A percentile compares a stretch with the other conserved stretches of the same genome.
phyloP scores from a whole-genome alignment of 768 basidiomycete species.

The Dentipellis sp. region DNA sequence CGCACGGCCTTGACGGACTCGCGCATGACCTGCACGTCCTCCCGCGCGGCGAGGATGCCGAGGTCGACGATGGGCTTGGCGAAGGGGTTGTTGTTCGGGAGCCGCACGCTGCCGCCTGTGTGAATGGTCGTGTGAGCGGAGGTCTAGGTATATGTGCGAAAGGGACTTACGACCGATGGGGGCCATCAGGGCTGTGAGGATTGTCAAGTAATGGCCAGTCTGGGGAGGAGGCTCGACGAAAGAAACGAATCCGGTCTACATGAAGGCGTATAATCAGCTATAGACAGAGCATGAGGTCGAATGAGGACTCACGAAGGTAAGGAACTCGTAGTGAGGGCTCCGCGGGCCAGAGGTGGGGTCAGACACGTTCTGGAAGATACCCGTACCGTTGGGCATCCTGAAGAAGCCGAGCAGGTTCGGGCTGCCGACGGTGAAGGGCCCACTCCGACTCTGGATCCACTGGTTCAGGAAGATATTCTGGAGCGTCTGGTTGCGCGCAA shows the following conservation, averaged over 20 bases:
- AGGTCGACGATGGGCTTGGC: slow-evolving; percentile 19
- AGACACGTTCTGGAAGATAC: slow-evolving; percentile 1
- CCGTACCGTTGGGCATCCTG: slow-evolving; percentile 5
- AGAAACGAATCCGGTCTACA: slow-evolving; percentile 4
- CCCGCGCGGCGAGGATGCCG: slow-evolving; percentile 1
- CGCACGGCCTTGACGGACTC: slow-evolving; percentile 4
- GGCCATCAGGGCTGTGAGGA: slow-evolving; percentile 9
- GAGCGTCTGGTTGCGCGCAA: slow-evolving; percentile 5
- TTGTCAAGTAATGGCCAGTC: slow-evolving; percentile 15
- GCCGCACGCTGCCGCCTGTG: slow-evolving; percentile 19
- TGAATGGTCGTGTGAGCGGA: background rate
- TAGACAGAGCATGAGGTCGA: background rate
- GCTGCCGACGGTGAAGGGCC: slow-evolving; percentile 3
- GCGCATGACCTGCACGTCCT: slow-evolving; percentile 2
- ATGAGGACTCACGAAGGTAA: slow-evolving; percentile 3
- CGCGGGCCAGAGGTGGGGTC: slow-evolving; percentile 12
- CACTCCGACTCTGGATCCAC: slow-evolving; percentile 6
- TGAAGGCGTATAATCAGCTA: background rate
- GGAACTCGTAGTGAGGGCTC: slow-evolving; percentile 11
- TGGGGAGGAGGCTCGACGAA: slow-evolving; percentile 4
- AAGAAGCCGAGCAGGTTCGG: background rate
- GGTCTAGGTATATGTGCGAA: background rate
- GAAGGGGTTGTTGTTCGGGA: slow-evolving; percentile 17
- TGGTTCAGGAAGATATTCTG: background rate
- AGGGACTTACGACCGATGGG: slow-evolving; percentile 16